Conservation (phyloP, 257 asterid species). For the Ligustrum vulgare region DNA sequence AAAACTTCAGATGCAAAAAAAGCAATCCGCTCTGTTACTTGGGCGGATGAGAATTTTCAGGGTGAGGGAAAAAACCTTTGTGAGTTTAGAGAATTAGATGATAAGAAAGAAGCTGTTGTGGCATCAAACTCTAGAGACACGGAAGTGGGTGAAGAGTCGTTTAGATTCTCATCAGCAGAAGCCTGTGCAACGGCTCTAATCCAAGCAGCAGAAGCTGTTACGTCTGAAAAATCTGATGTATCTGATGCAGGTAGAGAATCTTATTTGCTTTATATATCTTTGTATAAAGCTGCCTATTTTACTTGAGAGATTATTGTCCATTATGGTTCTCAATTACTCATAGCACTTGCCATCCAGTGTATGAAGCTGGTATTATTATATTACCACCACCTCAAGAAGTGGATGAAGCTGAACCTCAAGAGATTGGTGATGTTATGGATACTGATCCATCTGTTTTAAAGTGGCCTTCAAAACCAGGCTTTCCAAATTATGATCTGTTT, state of each 20-base stretch:
- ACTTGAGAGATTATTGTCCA: slow-evolving; percentile 20
- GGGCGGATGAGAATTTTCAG: slow-evolving; percentile 75
- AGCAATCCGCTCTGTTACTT: slow-evolving; percentile 55
- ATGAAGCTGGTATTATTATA: slow-evolving; percentile 72
- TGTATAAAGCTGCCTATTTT: slow-evolving; percentile 10
- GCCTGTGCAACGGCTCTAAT: slow-evolving; percentile 84
- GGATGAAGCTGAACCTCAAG: slow-evolving; percentile 41
- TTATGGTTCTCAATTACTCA: slow-evolving; percentile 34
- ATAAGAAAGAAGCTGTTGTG: slow-evolving; percentile 27
- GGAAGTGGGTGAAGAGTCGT: slow-evolving; percentile 40
- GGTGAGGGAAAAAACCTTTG: slow-evolving; percentile 39
- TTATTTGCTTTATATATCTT: slow-evolving; percentile 9
- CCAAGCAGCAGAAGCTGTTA: slow-evolving; percentile 84
- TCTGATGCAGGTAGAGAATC: slow-evolving; percentile 67
- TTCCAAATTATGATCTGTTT: slow-evolving; percentile 54
- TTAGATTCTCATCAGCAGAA: slow-evolving; percentile 74
- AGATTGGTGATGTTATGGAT: slow-evolving; percentile 41
- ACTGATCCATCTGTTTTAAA: slow-evolving; percentile 45
- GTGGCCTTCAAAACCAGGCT: slow-evolving; percentile 76
- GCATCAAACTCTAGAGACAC: slow-evolving; percentile 29
- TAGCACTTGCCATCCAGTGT: slow-evolving; percentile 44
- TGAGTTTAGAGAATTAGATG: slow-evolving; percentile 38
- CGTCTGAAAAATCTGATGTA: slow-evolving; percentile 58
- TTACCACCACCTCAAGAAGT: slow-evolving; percentile 51
- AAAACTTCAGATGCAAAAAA: slow-evolving; percentile 60